A percentile compares a stretch with the other conserved stretches of the same genome.
These are phyloP conservation scores for Cokeromyces recurvatus DNA, from an alignment of 371 early-diverging fungal species.

Conservation along the genomic window DNA sequence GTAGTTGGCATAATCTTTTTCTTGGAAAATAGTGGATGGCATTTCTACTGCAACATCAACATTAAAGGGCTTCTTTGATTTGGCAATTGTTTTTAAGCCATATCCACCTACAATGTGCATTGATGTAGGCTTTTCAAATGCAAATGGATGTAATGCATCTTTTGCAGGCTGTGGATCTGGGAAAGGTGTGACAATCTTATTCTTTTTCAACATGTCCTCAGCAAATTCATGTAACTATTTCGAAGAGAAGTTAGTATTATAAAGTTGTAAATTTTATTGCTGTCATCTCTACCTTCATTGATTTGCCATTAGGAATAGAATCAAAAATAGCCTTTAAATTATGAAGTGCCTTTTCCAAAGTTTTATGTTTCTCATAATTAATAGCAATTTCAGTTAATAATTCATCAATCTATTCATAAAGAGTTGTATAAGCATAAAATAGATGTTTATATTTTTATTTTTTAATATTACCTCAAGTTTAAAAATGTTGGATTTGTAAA, in stretches of 20 bases:
- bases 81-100: slow-evolving; percentile 72
- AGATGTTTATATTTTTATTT: too few relatives aligned
- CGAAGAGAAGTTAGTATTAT: not conserved
- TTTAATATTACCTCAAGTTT: slow-evolving; percentile 64
- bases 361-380: slow-evolving; percentile 59
- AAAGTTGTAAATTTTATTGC: too few relatives aligned
- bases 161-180: slow-evolving; percentile 64
- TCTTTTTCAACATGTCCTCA: slow-evolving; percentile 41
- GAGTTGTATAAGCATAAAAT: too few relatives aligned
- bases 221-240: slow-evolving; percentile 44
- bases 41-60: slow-evolving; percentile 93
- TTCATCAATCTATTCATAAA: slow-evolving; percentile 66
- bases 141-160: slow-evolving; percentile 72
- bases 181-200: slow-evolving; percentile 66
- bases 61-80: slow-evolving; percentile 57
- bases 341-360: slow-evolving; percentile 74
- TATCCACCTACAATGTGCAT: slow-evolving; percentile 90
- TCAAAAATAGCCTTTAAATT: slow-evolving; percentile 57
- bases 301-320: slow-evolving; percentile 40
- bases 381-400: slow-evolving; percentile 69
- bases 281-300: slow-evolving; percentile 39
- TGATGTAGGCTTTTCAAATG: slow-evolving; percentile 67
- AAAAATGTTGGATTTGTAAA: slow-evolving; percentile 90
- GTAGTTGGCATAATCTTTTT: slow-evolving; percentile 91
- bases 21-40: slow-evolving; percentile 82